These are phyloP conservation scores for Hanseniaspora valbyensis DNA, from an alignment of 805 yeast genomes.

Conservation along the genomic window DNA sequence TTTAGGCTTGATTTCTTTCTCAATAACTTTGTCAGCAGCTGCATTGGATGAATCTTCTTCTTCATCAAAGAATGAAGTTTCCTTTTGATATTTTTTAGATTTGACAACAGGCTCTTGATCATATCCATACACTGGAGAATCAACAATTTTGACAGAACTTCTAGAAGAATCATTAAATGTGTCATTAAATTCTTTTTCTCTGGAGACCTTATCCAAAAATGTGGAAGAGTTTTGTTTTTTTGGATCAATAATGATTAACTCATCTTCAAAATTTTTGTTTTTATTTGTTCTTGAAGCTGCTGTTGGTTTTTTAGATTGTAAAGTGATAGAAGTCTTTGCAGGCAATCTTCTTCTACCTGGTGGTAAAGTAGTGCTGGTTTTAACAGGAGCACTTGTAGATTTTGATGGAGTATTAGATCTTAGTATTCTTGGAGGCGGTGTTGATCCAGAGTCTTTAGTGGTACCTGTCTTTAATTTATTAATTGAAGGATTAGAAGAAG, in stretches of 20 bases:
- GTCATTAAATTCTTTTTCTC: conserved; percentile 46
- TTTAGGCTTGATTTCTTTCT: conserved; percentile 36
- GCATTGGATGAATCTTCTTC: conserved; percentile 23
- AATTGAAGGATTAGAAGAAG: conserved; percentile 29
- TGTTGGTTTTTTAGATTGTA: conserved; percentile 16
- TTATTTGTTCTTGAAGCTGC: conserved; percentile 6
- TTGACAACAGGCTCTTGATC: conserved; percentile 15
- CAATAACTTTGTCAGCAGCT: conserved; percentile 29
- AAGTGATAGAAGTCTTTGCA: conserved; percentile 19
- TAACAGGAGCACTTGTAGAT: conserved; percentile 6
- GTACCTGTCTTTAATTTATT: conserved; percentile 20
- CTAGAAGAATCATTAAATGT: conserved; percentile 56
- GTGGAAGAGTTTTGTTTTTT: conserved; percentile 34
- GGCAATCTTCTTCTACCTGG: conserved; percentile 21
- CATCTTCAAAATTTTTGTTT: conserved; percentile 1
- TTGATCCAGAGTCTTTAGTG: conserved; percentile 15
- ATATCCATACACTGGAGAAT: conserved; percentile 22
- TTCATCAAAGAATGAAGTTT: conserved; percentile 18
- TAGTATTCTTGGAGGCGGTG: conserved; percentile 27
- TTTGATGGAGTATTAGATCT: conserved; percentile 26
- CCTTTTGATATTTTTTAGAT: conserved; percentile 15
- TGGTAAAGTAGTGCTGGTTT: conserved; percentile 20
- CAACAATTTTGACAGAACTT: conserved; percentile 30
- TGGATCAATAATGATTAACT: conserved; percentile 6
- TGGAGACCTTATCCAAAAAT: conserved; percentile 47